phyloP scores from a whole-genome alignment of 78 protist species.

The Dictyostelium discoideum region dicty_2.7 NC_007088.5:5972001-5972500 shows the following conservation, averaged over 20 bases:
- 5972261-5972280: background rate
- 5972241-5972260: background rate
- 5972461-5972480: too few relatives aligned
- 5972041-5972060: too few relatives aligned
- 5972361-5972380: slow-evolving; percentile 21
- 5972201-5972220: background rate
- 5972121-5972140: background rate
- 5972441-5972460: too few relatives aligned
- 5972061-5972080: too few relatives aligned
- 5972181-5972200: background rate
- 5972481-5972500: too few relatives aligned
- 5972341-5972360: slow-evolving; percentile 57
- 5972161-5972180: background rate
- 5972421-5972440: background rate
- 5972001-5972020: too few relatives aligned
- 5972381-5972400: background rate
- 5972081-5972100: too few relatives aligned
- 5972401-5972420: slow-evolving; percentile 57
- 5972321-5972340: slow-evolving; percentile 39
- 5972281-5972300: background rate
- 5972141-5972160: background rate
- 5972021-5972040: too few relatives aligned
- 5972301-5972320: background rate
- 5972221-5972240: background rate
- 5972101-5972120: too few relatives aligned